phyloP scores from a whole-genome alignment of 345 rosid species.

The Lenwebbia sp. region DNA sequence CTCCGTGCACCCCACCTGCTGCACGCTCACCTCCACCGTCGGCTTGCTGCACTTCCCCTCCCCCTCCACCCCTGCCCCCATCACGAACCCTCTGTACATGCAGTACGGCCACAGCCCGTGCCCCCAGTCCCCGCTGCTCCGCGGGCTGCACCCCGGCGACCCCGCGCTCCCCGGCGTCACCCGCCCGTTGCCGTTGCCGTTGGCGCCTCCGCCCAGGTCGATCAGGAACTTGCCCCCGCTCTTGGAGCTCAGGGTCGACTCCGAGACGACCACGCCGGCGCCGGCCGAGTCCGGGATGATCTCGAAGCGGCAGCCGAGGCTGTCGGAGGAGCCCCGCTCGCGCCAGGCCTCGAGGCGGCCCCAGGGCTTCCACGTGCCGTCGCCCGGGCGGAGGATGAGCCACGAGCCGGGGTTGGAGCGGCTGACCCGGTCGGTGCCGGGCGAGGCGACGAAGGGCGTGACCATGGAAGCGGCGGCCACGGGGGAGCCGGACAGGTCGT shows the following conservation, averaged over 20 bases:
- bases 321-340: conserved; percentile 61
- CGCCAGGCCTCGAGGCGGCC: conserved; percentile 95
- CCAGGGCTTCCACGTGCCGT: conserved; percentile 89
- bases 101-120: conserved; percentile 63
- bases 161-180: conserved; percentile 17
- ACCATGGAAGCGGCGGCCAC: conserved; percentile 79
- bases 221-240: conserved; percentile 77
- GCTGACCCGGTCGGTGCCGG: conserved; percentile 81
- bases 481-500: conserved; percentile 86
- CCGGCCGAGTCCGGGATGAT: conserved; percentile 59
- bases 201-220: conserved; percentile 24
- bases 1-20: conserved; percentile 84
- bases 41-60: conserved; percentile 86
- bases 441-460: conserved; percentile 81
- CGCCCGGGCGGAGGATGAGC: conserved; percentile 82
- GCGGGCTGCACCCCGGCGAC: conserved; percentile 70
- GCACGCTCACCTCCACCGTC: conserved; percentile 76
- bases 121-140: conserved; percentile 71
- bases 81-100: conserved; percentile 63
- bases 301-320: conserved; percentile 72
- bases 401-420: conserved; percentile 84
- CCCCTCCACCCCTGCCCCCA: conserved; percentile 82
- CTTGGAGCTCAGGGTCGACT: conserved; percentile 47
- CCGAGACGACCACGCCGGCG: conserved; percentile 58
- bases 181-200: conserved; percentile 7